phyloP scores from a whole-genome alignment of 768 basidiomycete species.

The Nevesoporus exiguus region DNA sequence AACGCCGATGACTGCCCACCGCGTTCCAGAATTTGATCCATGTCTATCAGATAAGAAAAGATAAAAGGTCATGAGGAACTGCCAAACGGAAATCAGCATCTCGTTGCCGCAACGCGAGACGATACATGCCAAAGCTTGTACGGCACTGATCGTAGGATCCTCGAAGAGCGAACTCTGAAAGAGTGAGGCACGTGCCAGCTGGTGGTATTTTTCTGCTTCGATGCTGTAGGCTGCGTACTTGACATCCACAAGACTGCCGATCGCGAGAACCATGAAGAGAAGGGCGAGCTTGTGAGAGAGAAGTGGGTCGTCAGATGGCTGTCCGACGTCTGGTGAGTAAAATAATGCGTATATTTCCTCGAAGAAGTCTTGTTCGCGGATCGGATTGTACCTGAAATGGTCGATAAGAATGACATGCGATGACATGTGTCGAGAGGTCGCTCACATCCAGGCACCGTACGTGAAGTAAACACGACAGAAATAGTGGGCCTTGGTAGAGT shows the following conservation, averaged over 20 bases:
- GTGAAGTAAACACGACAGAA: slow-evolving; percentile 59
- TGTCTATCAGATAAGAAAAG: slow-evolving; percentile 67
- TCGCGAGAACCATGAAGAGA: slow-evolving; percentile 63
- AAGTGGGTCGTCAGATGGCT: slow-evolving; percentile 48
- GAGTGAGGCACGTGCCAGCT: slow-evolving; percentile 60
- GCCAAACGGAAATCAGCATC: slow-evolving; percentile 20
- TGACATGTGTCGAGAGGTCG: neutral
- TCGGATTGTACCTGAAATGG: slow-evolving; percentile 59
- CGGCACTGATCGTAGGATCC: slow-evolving; percentile 62
- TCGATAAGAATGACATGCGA: slow-evolving; percentile 7
- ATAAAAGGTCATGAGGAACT: slow-evolving; percentile 72
- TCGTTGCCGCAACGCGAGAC: slow-evolving; percentile 23
- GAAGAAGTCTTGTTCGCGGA: slow-evolving; percentile 57
- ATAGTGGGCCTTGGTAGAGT: slow-evolving; percentile 54
- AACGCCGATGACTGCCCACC: slow-evolving; percentile 68
- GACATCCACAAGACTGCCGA: slow-evolving; percentile 61
- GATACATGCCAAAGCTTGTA: slow-evolving; percentile 58
- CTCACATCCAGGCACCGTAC: slow-evolving; percentile 72
- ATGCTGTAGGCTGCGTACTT: slow-evolving; percentile 54
- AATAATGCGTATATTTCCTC: slow-evolving; percentile 57
- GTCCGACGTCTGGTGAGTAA: slow-evolving; percentile 44
- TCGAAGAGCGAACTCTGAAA: slow-evolving; percentile 65
- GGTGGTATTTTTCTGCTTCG: slow-evolving; percentile 70
- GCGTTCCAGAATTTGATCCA: slow-evolving; percentile 58
- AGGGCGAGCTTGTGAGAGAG: slow-evolving; percentile 60